phyloP scores from a whole-genome alignment of 164 flowering plant genomes.

The Piper longum region DNA sequence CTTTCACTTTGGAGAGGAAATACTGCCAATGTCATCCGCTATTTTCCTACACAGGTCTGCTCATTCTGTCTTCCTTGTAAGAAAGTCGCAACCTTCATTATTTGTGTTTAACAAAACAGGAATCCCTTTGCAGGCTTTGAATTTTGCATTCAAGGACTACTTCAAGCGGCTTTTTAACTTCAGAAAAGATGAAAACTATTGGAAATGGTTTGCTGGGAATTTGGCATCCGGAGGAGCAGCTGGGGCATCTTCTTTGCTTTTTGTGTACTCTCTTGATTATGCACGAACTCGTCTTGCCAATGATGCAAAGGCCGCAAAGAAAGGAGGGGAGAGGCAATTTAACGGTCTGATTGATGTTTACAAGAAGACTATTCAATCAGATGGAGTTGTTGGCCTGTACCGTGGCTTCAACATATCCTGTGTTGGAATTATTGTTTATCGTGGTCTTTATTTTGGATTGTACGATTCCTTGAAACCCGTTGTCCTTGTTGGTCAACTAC shows the following conservation, averaged over 20 bases:
- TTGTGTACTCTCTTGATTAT: slow-evolving; percentile 13
- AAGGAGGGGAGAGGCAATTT: no score
- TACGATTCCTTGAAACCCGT: neutral
- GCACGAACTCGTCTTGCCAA: slow-evolving; percentile 10
- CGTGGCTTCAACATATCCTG: slow-evolving; percentile 8
- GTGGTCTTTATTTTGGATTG: slow-evolving; percentile 15
- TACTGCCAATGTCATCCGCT: slow-evolving; percentile 14
- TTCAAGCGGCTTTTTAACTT: slow-evolving; percentile 14
- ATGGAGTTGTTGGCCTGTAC: slow-evolving; percentile 13
- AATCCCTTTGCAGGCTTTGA: slow-evolving; percentile 5
- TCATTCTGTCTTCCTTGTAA: neutral
- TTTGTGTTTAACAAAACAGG: no score
- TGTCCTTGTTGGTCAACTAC: slow-evolving; percentile 4
- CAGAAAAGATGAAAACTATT: slow-evolving; percentile 10
- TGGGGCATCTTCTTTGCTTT: slow-evolving; percentile 12
- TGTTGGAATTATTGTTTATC: slow-evolving; percentile 7
- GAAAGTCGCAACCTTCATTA: no score
- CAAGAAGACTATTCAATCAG: slow-evolving; percentile 10
- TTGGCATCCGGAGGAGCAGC: slow-evolving; percentile 14
- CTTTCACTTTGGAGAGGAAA: slow-evolving; percentile 8
- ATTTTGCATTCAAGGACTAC: slow-evolving; percentile 14
- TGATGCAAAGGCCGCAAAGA: no score
- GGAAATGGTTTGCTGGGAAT: neutral
- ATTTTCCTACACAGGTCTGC: slow-evolving; percentile 13
- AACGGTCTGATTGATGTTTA: slow-evolving; percentile 6